These are phyloP conservation scores for Aegilops speltoides DNA, from an alignment of 176 grass and related monocot genomes.

Conservation along the genomic window DNA sequence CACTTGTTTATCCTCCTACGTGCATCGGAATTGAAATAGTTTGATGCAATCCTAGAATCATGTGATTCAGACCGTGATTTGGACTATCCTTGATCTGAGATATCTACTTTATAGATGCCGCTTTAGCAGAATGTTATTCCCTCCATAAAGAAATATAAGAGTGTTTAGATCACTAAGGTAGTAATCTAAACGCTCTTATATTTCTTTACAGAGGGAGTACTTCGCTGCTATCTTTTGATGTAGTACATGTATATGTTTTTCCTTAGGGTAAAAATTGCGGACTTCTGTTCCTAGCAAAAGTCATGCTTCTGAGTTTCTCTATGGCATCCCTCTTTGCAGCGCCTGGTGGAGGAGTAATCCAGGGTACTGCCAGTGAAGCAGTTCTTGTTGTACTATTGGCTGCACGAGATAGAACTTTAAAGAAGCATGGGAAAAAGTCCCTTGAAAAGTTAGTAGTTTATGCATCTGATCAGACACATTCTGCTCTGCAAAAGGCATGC, in stretches of 20 bases:
- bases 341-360: slow-evolving; percentile 74
- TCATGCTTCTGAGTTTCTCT: slow-evolving; percentile 1
- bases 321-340: not conserved
- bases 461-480: slow-evolving; percentile 86
- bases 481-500: slow-evolving; percentile 68
- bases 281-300: slow-evolving; percentile 11
- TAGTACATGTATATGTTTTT: not conserved
- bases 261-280: not conserved
- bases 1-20: not conserved
- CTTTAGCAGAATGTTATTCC: not conserved
- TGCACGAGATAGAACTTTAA: slow-evolving; percentile 57
- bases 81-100: not conserved
- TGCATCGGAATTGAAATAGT: not conserved
- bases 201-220: too few relatives aligned
- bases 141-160: too few relatives aligned
- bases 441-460: slow-evolving; percentile 69
- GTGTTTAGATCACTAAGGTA: too few relatives aligned
- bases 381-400: slow-evolving; percentile 62
- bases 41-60: not conserved
- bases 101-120: slow-evolving; percentile 1
- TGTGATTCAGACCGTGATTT: not conserved
- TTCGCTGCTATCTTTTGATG: too few relatives aligned
- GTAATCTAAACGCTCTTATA: too few relatives aligned
- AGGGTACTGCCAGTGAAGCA: slow-evolving; percentile 73
- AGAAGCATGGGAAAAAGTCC: slow-evolving; percentile 41